Evolutionary conservation across 495 filamentous ascomycete species (phyloP), one percentile per base, ranked within the genome.

Genomic region (Letharia columbiana): DNA sequence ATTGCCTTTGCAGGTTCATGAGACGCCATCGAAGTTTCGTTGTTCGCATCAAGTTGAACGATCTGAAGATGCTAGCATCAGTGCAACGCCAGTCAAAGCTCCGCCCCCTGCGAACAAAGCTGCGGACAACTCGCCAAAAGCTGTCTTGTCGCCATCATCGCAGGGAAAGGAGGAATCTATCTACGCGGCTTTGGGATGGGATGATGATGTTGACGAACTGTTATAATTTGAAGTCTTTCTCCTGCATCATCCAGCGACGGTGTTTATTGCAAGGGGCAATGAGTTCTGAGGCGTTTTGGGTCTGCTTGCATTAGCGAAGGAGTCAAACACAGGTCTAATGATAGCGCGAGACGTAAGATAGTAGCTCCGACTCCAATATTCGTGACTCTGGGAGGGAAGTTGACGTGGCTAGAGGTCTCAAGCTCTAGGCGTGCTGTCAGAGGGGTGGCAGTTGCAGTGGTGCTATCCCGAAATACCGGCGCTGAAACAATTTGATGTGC

Each of bases 121-220:
- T 39, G 2, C 20, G 13, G 20, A 42, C 1, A 28, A 23, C 12
- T 54, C 50, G 23, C 20, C 41, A 20, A 60, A 65, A 47, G 44
- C 67, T 47, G 64, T 69, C 52, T n/a, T 4, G 13, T 31, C 47
- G 28, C 58, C 64, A 54, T 37, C 40, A 7, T 47, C 35, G 23
- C 44, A 41, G 18, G 63, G 60, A 50, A 64, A 62, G 12, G 73
- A 81, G 75, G 75, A 78, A 71, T 79, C 77, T 23, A 89, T 96
- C 58, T 95, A 89, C 72, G 84, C 87, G 73, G 77, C 78, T 45
- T 73, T 94, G 39, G 90, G 91, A 50, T 94, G 91, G 91, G 87
- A 93, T 69, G 86, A 89, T 71, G 83, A 88, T 67, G 80, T 84
- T 66, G 86, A 82, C 71, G 73, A 76, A 31, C 65, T 71, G 15